phyloP scores from a whole-genome alignment of 305 asterid species.

The Solanum chacoense region DNA sequence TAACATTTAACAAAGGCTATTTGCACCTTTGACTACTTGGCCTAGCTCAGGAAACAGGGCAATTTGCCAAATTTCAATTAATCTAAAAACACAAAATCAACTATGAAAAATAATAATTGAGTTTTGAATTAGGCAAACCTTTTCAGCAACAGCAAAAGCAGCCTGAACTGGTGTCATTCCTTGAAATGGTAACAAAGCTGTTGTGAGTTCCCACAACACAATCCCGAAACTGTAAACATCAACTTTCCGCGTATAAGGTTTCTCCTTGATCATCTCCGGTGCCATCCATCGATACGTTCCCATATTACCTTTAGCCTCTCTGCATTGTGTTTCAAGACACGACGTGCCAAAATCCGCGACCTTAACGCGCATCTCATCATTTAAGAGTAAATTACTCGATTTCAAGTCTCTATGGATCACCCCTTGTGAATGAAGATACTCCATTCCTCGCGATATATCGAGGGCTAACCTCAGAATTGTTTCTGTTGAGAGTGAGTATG shows the following conservation, averaged over 20 bases:
- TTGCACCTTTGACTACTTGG: neutral
- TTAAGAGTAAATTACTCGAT: slow-evolving; percentile 73
- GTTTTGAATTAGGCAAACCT: slow-evolving; percentile 28
- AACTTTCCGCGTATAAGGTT: slow-evolving; percentile 66
- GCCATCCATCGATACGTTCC: slow-evolving; percentile 99
- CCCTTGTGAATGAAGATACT: slow-evolving; percentile 84
- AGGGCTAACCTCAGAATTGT: slow-evolving; percentile 77
- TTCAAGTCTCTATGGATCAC: slow-evolving; percentile 89
- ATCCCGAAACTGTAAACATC: slow-evolving; percentile 92
- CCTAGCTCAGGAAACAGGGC: neutral
- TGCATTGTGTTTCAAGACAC: slow-evolving; percentile 73
- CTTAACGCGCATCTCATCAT: slow-evolving; percentile 87
- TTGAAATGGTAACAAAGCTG: slow-evolving; percentile 88
- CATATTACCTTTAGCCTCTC: slow-evolving; percentile 80
- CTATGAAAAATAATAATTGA: neutral
- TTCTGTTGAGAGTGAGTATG: slow-evolving; percentile 74
- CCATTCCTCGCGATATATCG: slow-evolving; percentile 89
- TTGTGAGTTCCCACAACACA: slow-evolving; percentile 87
- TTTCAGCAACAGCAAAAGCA: slow-evolving; percentile 91
- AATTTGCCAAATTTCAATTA: neutral
- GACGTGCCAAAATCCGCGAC: slow-evolving; percentile 94
- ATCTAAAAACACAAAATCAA: neutral
- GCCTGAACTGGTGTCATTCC: slow-evolving; percentile 96
- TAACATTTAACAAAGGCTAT: neutral
- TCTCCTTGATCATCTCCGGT: slow-evolving; percentile 85